These are phyloP conservation scores for Fusarium sp. DNA, from an alignment of 2,329 filamentous ascomycete species.

Conservation along the genomic window DNA sequence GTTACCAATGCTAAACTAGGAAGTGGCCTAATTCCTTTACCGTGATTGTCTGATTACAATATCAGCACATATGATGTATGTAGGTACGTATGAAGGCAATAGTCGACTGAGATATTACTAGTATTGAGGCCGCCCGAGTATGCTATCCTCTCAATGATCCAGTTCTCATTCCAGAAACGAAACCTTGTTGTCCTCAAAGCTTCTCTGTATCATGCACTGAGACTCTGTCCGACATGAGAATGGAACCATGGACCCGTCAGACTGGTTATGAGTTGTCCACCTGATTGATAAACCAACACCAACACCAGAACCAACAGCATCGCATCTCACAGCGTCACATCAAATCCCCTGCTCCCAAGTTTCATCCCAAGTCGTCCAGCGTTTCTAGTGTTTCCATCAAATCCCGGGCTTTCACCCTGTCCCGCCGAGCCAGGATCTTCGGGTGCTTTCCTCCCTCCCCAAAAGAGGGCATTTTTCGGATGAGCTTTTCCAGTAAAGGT, in stretches of 20 bases:
- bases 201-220: background rate
- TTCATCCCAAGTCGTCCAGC: slow-evolving; percentile 32
- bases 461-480: slow-evolving; percentile 11
- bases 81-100: background rate
- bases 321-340: background rate
- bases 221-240: background rate
- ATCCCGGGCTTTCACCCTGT: slow-evolving; percentile 1
- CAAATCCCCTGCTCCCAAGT: slow-evolving; percentile 7
- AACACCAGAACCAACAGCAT: background rate
- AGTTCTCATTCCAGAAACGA: background rate
- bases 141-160: too few relatives aligned
- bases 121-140: background rate
- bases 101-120: slow-evolving; percentile 8
- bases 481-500: slow-evolving; percentile 25
- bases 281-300: slow-evolving; percentile 1
- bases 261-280: slow-evolving; percentile 1
- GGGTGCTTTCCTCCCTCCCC: slow-evolving; percentile 23
- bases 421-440: slow-evolving; percentile 15
- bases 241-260: slow-evolving; percentile 11
- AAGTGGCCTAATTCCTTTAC: background rate
- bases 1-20: slow-evolving; percentile 4
- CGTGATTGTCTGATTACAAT: background rate
- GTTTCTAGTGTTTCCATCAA: slow-evolving; percentile 22
- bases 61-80: background rate
- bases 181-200: background rate